Evolutionary conservation across 306 rosid species (phyloP), one percentile per base, ranked within the genome.

Genomic region (Clitoria ternatea): DNA sequence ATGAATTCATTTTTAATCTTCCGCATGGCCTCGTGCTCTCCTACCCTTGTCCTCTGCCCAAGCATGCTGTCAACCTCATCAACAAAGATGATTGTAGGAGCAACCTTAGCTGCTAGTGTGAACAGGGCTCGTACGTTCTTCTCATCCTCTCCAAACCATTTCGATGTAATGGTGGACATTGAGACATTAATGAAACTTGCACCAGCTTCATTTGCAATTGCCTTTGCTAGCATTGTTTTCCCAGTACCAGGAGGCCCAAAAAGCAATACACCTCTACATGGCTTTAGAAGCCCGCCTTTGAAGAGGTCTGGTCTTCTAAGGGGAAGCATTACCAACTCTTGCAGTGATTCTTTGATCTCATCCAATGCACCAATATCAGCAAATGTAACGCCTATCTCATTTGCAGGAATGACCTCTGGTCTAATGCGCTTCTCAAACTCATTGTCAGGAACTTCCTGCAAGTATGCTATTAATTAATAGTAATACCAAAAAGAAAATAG

Each of bases 61-160:
- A 90, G 95, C 92, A 90, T 83, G 82, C 97, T 88, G 66, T 90
- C 97, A 48, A 90, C 97, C 72, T 90, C 97, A 24, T 90, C 97
- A 26, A 90, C 84, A 19, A 90, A 90, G 59, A 90, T 88, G 33
- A 90, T 83, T 39, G 97, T 88, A 2, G 97, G 97, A 3, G 95
- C 77, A 79, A 90, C 92, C 81, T 90, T 90, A 32, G 90, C 90
- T 3, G 95, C 97, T 13, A 90, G 87, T 1, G 92, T 80, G 87
- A 90, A 90, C 4, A 90, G 54, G 23, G 97, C 97, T 20, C 92
- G 77, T 36, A 90, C 90, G 3, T 83, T 88, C 88, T 90, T 90
- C 47, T 90, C 97, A 40, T 84, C 90, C 66, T 86, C 89, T 23
- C 97, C 97, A 60, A 83, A 86, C 95, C 90, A 83, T 70, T 84